These are phyloP conservation scores for Pseudogymnoascus sp. DNA, from an alignment of 2,329 filamentous ascomycete species.

Conservation along the genomic window DNA sequence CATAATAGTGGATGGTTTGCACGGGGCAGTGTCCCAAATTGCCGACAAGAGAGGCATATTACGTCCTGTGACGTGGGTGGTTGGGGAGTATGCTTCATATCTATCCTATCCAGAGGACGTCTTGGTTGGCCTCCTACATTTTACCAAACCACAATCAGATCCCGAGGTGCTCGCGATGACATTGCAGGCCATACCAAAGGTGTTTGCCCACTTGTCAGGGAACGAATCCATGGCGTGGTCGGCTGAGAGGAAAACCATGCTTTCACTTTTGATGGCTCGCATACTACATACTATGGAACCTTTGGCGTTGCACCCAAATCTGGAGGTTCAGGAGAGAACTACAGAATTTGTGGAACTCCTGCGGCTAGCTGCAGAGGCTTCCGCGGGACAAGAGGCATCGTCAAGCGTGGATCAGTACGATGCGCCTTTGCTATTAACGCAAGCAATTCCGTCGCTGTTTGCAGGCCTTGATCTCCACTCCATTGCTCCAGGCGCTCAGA, in stretches of 20 bases:
- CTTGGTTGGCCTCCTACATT: conserved; percentile 65
- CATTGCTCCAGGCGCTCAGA: conserved; percentile 73
- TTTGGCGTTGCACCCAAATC: conserved; percentile 69
- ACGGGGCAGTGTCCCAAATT: conserved; percentile 43
- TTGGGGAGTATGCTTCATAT: conserved; percentile 77
- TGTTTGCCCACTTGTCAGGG: conserved; percentile 67
- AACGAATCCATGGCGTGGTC: conserved; percentile 63
- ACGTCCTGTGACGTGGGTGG: conserved; percentile 71
- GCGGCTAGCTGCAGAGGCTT: conserved; percentile 77
- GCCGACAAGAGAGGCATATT: conserved; percentile 60
- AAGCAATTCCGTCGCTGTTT: conserved; percentile 85
- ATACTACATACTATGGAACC: conserved; percentile 77
- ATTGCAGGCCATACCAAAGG: conserved; percentile 77
- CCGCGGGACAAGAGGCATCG: conserved; percentile 55
- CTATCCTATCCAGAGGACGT: conserved; percentile 63
- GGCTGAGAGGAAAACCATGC: conserved; percentile 61
- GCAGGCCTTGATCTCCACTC: conserved; percentile 84
- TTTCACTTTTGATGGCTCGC: conserved; percentile 70
- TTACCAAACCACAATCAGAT: conserved; percentile 45
- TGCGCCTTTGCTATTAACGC: conserved; percentile 75
- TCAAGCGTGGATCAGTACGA: conserved; percentile 51
- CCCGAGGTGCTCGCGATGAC: conserved; percentile 68
- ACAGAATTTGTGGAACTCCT: conserved; percentile 89
- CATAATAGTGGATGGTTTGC: conserved; percentile 56
- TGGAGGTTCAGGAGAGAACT: conserved; percentile 91